phyloP scores from a whole-genome alignment of 1,284 basidiomycete genomes.

The Cryptococcus hybrid region DNA sequence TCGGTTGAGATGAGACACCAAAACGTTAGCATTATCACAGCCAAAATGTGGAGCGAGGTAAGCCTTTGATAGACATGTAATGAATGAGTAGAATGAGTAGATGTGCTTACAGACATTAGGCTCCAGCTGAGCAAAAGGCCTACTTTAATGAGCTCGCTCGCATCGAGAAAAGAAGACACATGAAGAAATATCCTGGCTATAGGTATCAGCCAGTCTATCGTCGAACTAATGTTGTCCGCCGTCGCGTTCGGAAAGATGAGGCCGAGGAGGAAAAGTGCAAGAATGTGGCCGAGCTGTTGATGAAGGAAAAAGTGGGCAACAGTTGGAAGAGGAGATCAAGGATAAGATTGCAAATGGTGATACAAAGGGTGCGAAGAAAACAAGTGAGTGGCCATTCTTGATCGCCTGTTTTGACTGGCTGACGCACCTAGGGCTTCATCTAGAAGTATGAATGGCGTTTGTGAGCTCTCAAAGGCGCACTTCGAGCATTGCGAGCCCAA shows the following conservation, averaged over 20 bases:
- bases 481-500: constrained; percentile 33
- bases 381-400: not conserved
- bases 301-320: constrained; percentile 66
- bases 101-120: constrained; percentile 9
- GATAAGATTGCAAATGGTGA: constrained; percentile 34
- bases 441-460: constrained; percentile 2
- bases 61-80: not conserved
- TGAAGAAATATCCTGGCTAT: constrained; percentile 54
- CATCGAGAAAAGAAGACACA: constrained; percentile 73
- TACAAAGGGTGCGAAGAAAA: not conserved
- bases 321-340: constrained; percentile 66
- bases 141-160: constrained; percentile 73
- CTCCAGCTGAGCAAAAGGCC: constrained; percentile 34
- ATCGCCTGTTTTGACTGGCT: not conserved
- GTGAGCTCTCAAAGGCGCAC: constrained; percentile 35
- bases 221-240: constrained; percentile 38
- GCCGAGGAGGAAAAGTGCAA: constrained; percentile 53
- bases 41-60: constrained; percentile 47
- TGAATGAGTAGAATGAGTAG: constrained; percentile 44
- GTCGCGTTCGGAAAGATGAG: constrained; percentile 53
- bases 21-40: constrained; percentile 52
- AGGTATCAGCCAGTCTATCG: constrained; percentile 42
- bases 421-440: not conserved
- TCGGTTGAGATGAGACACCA: constrained; percentile 80
- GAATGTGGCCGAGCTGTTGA: constrained; percentile 67